phyloP scores from a whole-genome alignment of 768 basidiomycete genomes.

The Lactarius akahatsu region DNA sequence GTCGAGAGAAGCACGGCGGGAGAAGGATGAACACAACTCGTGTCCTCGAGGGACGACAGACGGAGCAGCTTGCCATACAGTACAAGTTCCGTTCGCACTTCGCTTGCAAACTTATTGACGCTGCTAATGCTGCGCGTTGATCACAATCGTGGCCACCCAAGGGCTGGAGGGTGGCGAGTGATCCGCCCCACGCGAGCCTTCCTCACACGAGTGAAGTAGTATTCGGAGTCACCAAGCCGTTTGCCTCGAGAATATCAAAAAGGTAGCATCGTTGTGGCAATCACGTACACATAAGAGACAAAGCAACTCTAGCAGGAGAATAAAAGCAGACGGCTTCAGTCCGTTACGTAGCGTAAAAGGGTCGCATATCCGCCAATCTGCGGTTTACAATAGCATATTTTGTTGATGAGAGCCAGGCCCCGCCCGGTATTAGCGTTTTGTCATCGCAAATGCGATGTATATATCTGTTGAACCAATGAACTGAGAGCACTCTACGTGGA shows the following conservation, averaged over 20 bases:
- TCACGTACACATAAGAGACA: constrained; percentile 13
- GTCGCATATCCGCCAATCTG: constrained; percentile 11
- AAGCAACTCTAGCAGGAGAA: background rate
- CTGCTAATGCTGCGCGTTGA: background rate
- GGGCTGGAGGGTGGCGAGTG: background rate
- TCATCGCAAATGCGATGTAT: constrained; percentile 91
- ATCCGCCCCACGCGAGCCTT: background rate
- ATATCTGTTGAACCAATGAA: constrained; percentile 62
- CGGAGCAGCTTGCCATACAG: background rate
- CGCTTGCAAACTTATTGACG: background rate
- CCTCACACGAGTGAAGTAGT: background rate
- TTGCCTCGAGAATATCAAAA: background rate
- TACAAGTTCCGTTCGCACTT: background rate
- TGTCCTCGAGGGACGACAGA: background rate
- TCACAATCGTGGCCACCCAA: background rate
- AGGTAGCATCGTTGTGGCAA: background rate
- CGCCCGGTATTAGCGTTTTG: constrained; percentile 50
- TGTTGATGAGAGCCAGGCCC: constrained; percentile 8
- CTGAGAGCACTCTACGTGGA: background rate
- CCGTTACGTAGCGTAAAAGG: constrained; percentile 12
- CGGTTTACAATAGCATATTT: constrained; percentile 16
- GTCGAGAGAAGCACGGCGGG: background rate
- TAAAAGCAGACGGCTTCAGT: constrained; percentile 8
- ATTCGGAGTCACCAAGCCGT: background rate
- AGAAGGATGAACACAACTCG: background rate